A percentile compares a stretch with the other conserved stretches of the same genome.
Conservation (phyloP, 2,329 filamentous ascomycete genomes). For the Sarocladiaceae sp. region DNA sequence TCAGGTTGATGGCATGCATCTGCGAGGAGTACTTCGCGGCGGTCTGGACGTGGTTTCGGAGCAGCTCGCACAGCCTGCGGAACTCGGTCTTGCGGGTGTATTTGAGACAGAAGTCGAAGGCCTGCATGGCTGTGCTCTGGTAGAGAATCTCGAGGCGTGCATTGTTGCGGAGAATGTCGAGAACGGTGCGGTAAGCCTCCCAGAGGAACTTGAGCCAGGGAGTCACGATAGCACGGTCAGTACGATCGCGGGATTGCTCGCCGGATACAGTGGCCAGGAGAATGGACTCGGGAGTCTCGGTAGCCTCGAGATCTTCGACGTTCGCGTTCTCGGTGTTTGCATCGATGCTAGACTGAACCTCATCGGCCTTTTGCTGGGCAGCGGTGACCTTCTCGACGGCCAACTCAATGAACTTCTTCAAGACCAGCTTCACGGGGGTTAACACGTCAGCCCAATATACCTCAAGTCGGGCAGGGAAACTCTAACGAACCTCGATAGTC, state of each 20-base stretch:
- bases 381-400: constrained; percentile 94
- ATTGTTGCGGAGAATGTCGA: constrained; percentile 99
- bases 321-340: constrained; percentile 58
- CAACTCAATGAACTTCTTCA: constrained; percentile 97
- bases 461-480: not conserved
- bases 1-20: constrained; percentile 99
- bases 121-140: constrained; percentile 95
- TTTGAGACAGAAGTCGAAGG: constrained; percentile 97
- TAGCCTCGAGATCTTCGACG: constrained; percentile 92
- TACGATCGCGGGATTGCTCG: constrained; percentile 94
- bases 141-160: constrained; percentile 95
- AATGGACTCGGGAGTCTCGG: constrained; percentile 96
- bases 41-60: constrained; percentile 97
- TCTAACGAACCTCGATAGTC: constrained; percentile 74
- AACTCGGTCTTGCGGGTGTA: constrained; percentile 99
- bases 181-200: constrained; percentile 97
- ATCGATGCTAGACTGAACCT: constrained; percentile 84
- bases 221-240: constrained; percentile 95
- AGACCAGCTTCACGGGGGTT: constrained; percentile 57
- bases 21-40: constrained; percentile 98
- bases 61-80: constrained; percentile 92
- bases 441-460: not conserved
- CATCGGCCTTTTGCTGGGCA: constrained; percentile 91
- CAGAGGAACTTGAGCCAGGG: constrained; percentile 99
- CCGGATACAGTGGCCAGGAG: constrained; percentile 95